These are phyloP conservation scores for Trichoderma aggressivum DNA, from an alignment of 2,329 filamentous ascomycete genomes.

Conservation along the genomic window DNA sequence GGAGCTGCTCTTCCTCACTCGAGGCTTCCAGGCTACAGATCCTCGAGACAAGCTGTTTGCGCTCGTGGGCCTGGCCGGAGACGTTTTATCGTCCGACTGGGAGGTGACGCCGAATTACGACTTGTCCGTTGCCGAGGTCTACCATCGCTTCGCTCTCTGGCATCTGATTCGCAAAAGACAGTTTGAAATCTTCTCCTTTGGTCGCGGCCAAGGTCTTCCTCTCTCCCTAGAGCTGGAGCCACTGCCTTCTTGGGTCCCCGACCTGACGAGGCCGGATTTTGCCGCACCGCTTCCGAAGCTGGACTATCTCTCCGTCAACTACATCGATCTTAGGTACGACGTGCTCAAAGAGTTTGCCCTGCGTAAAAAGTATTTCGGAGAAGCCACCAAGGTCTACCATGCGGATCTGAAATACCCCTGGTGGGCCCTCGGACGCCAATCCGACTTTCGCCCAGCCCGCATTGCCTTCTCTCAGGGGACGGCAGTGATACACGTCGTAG, in stretches of 20 bases:
- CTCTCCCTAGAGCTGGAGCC: background rate
- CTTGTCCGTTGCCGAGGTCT: background rate
- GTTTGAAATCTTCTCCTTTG: background rate
- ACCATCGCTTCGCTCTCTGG: background rate
- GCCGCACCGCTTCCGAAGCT: background rate
- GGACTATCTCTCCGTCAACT: background rate
- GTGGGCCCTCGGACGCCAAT: background rate
- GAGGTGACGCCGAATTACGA: background rate
- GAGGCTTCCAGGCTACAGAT: background rate
- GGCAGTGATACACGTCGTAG: background rate
- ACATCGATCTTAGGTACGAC: background rate
- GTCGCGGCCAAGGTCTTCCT: background rate
- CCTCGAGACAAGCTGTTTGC: background rate
- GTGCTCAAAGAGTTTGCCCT: background rate
- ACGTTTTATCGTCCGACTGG: background rate
- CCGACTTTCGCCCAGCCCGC: background rate
- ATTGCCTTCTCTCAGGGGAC: background rate
- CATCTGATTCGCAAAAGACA: background rate
- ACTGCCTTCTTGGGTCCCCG: background rate
- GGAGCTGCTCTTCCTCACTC: background rate
- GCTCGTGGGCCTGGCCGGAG: background rate
- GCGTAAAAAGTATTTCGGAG: background rate
- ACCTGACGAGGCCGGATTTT: background rate
- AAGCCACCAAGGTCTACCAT: background rate
- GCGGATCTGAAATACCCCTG: background rate